Evolutionary conservation across 306 rosid species (phyloP).

Genomic region (Cicer cuneatum): DNA sequence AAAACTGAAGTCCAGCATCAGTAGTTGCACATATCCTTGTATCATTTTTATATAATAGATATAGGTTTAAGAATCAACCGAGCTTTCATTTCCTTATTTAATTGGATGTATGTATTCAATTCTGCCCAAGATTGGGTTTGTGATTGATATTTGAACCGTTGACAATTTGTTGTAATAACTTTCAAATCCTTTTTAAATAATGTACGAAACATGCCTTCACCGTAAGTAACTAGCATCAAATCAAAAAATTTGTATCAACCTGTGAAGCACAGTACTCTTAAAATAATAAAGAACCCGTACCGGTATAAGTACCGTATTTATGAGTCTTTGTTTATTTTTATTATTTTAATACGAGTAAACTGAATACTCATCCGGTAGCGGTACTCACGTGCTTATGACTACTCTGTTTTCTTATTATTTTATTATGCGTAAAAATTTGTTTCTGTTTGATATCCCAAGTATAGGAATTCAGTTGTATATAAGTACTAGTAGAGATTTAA

Average conservation of each 20-base stretch:
- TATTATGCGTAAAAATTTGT: no score
- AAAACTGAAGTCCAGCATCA: constrained; percentile 31
- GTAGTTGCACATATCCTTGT: constrained; percentile 38
- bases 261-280: no score
- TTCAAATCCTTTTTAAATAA: background rate
- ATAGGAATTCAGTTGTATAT: no score
- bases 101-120: constrained; percentile 20
- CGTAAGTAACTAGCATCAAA: background rate
- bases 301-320: no score
- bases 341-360: no score
- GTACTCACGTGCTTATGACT: no score
- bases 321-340: no score
- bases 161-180: constrained; percentile 8
- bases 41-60: constrained; percentile 27
- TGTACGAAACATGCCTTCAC: background rate
- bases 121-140: constrained; percentile 18
- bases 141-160: constrained; percentile 23
- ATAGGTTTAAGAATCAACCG: constrained; percentile 31
- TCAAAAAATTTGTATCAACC: background rate
- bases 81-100: constrained; percentile 19
- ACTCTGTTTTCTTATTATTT: no score
- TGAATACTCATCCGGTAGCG: no score
- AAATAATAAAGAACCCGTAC: no score
- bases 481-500: no score
- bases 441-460: no score